A percentile compares a stretch with the other conserved stretches of the same genome.
phyloP scores from a whole-genome alignment of 1,139 yeast genomes.

The Sugiyamaella neomexicana region DNA sequence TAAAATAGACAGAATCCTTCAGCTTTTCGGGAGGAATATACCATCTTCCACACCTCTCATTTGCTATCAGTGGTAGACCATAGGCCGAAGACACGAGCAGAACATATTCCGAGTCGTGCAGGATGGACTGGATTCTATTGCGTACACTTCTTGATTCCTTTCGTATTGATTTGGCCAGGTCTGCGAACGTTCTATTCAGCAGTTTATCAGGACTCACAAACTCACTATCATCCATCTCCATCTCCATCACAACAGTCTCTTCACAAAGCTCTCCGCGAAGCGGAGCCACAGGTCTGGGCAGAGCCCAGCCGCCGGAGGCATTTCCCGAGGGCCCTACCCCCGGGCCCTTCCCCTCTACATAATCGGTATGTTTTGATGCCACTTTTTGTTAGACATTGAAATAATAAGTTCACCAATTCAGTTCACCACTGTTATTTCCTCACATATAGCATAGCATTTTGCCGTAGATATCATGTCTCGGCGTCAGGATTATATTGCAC shows the following conservation, averaged over 20 bases:
- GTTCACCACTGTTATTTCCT: neutral
- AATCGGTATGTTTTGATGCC: too few species aligned
- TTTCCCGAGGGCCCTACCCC: too few species aligned
- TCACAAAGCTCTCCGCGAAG: too few species aligned
- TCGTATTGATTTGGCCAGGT: slow-evolving; percentile 40
- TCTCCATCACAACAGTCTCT: neutral
- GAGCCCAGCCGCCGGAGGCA: too few species aligned
- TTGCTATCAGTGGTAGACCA: slow-evolving; percentile 50
- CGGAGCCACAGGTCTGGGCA: too few species aligned
- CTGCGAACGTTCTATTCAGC: slow-evolving; percentile 26
- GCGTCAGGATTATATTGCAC: slow-evolving; percentile 85
- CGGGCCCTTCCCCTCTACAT: too few species aligned
- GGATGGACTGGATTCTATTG: slow-evolving; percentile 70
- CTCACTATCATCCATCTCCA: neutral
- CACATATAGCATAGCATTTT: too few species aligned
- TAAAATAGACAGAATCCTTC: slow-evolving; percentile 64
- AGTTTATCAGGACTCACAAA: slow-evolving; percentile 12
- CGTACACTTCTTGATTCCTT: slow-evolving; percentile 57
- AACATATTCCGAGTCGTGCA: slow-evolving; percentile 56
- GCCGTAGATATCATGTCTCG: slow-evolving; percentile 28
- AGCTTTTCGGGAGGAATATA: slow-evolving; percentile 54
- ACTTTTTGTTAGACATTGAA: too few species aligned
- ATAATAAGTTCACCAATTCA: too few species aligned
- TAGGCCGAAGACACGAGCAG: slow-evolving; percentile 38
- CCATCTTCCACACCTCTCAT: slow-evolving; percentile 90